Conservation (phyloP, 2,329 filamentous ascomycete species). For the Ophiostoma himal-ulmi region DNA sequence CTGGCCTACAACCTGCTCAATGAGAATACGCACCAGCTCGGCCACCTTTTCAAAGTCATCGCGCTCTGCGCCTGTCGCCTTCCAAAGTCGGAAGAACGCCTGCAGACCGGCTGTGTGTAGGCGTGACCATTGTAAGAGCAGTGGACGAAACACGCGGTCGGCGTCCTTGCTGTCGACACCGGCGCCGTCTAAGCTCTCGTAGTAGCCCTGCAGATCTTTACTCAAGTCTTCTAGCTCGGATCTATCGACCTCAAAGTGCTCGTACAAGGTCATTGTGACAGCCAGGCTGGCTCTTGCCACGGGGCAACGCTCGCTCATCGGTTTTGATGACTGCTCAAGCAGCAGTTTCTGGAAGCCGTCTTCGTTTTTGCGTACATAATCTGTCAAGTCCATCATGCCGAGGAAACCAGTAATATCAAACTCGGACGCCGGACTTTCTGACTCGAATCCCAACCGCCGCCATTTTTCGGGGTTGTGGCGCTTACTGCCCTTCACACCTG, state of each 20-base stretch:
- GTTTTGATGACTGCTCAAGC: constrained; percentile 75
- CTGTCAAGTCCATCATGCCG: constrained; percentile 94
- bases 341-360: constrained; percentile 89
- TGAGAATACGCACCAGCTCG: constrained; percentile 80
- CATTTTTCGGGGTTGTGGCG: constrained; percentile 86
- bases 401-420: constrained; percentile 83
- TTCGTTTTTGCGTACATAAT: constrained; percentile 87
- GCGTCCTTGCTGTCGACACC: constrained; percentile 52
- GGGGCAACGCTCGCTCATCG: constrained; percentile 69
- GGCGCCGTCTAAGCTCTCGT: constrained; percentile 61
- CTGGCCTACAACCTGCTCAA: constrained; percentile 83
- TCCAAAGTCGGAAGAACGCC: constrained; percentile 89
- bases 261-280: constrained; percentile 81
- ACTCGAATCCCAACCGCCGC: constrained; percentile 85
- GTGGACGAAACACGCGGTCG: constrained; percentile 78
- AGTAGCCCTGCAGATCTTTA: constrained; percentile 49
- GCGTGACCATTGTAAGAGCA: constrained; percentile 88
- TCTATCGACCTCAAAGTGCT: constrained; percentile 91
- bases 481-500: constrained; percentile 52
- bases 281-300: constrained; percentile 80
- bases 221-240: constrained; percentile 72
- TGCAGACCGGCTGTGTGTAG: constrained; percentile 80
- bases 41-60: constrained; percentile 91
- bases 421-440: constrained; percentile 78
- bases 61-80: constrained; percentile 74